Base-by-base conservation (phyloP, 805 yeast species). In the Barnettozyma botsteinii region DNA sequence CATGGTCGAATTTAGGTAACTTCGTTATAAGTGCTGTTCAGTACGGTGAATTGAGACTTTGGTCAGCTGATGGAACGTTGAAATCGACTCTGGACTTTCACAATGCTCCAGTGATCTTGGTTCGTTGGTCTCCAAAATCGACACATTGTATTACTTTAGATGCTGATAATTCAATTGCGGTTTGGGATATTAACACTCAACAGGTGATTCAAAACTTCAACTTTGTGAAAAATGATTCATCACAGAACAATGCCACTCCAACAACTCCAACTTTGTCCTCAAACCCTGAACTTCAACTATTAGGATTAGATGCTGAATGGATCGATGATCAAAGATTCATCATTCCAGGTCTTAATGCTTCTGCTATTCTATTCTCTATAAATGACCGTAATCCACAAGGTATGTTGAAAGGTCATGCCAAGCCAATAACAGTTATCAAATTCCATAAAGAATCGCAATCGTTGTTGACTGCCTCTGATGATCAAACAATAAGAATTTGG, bases 381-480 rank as follows among this genome's bases (percentile, higher is more conserved):
- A 68, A 68, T 5, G 72, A 70, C 23, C 58, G 64, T 31, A 57
- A 55, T 35, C 77, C 83, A 2, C 45, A 73, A 1, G 78, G 82
- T 5, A 60, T 65, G 21, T 61, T 81, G 35, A 46, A 68, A 10
- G 96, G 95, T 2, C 96, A 87, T 57, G 65, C 71, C 9, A 73
- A 75, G 33, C 66, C 77, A 1, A 20, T 85, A 7, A 69, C 84
- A 13, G 61, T 62, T 5, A 63, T 88, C 4, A 57, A 64, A 23
- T 85, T 81, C 55, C 78, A 81, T 51, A 45, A 55, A 5, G 57
- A 59, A 3, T 64, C 70, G 13, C 76, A 75, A 48, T 58, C 81
- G 23, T 64, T 89, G 30, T 78, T 87, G 4, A 77, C 89, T 2
- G 79, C 85, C 8, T 79, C 94, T 2, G 95, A 85, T 55, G 96